These are phyloP conservation scores for Alternaria ventricosa DNA, from an alignment of 2,329 filamentous ascomycete species.

Conservation along the genomic window DNA sequence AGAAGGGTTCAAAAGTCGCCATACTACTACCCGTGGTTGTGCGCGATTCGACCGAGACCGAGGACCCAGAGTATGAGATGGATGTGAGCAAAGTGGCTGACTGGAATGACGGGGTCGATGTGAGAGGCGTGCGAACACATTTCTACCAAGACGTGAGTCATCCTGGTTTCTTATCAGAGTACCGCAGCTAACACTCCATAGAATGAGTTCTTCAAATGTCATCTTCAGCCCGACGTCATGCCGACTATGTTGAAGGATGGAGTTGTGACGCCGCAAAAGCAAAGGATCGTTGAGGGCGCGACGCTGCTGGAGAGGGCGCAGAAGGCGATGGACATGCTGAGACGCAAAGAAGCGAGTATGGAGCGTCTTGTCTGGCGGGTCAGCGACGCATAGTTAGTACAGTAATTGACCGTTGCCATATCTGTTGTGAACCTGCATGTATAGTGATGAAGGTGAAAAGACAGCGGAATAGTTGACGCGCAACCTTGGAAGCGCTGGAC, in stretches of 20 bases:
- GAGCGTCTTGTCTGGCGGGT: slow-evolving; percentile 53
- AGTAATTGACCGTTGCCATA: background rate
- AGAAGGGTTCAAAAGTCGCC: slow-evolving; percentile 60
- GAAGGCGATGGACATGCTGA: slow-evolving; percentile 52
- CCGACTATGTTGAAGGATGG: slow-evolving; percentile 53
- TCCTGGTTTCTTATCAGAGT: background rate
- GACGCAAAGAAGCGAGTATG: slow-evolving; percentile 54
- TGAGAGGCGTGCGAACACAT: slow-evolving; percentile 63
- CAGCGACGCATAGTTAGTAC: slow-evolving; percentile 6
- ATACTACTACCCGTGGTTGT: slow-evolving; percentile 67
- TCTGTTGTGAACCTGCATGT: background rate
- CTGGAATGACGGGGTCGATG: slow-evolving; percentile 62
- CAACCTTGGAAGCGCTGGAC: background rate
- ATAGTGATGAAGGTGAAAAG: background rate
- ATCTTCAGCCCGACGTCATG: slow-evolving; percentile 63
- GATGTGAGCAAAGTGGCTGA: slow-evolving; percentile 54
- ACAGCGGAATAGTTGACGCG: background rate
- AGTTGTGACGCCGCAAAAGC: slow-evolving; percentile 51
- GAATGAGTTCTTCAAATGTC: slow-evolving; percentile 63
- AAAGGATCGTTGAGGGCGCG: slow-evolving; percentile 51
- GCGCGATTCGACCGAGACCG: slow-evolving; percentile 56
- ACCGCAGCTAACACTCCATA: slow-evolving; percentile 31
- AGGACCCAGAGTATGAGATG: slow-evolving; percentile 62
- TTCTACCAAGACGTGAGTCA: slow-evolving; percentile 58
- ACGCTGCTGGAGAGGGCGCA: slow-evolving; percentile 53